Evolutionary conservation across 305 asterid genomes (phyloP).

Genomic region (Ajuga reptans): DNA sequence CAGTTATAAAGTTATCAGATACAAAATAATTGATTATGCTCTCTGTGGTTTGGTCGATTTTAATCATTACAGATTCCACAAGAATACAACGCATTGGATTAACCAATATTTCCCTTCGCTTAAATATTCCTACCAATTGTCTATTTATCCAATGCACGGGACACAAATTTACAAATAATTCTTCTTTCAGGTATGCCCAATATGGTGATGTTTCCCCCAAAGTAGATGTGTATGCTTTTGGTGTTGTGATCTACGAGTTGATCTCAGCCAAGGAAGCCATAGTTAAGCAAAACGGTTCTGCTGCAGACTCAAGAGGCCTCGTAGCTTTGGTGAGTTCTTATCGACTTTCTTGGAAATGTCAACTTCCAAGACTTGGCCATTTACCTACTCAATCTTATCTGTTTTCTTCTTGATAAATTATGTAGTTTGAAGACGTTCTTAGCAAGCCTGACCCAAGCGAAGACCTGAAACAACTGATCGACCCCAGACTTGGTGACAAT

Average conservation of each 20-base stretch:
- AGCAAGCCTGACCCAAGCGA: conserved; percentile 44
- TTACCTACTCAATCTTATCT: neutral
- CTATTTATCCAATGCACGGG: neutral
- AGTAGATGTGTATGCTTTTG: conserved; percentile 92
- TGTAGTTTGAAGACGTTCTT: conserved; percentile 80
- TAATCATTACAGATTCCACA: neutral
- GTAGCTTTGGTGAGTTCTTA: conserved; percentile 54
- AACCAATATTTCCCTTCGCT: neutral
- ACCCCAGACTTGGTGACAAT: conserved; percentile 67
- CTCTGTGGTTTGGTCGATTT: neutral
- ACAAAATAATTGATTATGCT: no score
- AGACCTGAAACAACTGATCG: conserved; percentile 48
- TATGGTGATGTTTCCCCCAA: conserved; percentile 87
- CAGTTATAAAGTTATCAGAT: neutral
- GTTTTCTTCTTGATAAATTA: conserved; percentile 1
- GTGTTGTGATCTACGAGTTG: conserved; percentile 83
- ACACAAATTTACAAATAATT: neutral
- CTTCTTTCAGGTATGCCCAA: conserved; percentile 66
- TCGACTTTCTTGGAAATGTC: conserved; percentile 1
- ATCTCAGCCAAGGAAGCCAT: conserved; percentile 95
- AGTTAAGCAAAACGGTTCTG: conserved; percentile 46
- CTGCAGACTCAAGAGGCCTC: conserved; percentile 71
- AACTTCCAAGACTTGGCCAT: neutral
- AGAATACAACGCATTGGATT: neutral
- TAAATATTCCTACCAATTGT: neutral